Percentiles rank a stretch among this genome's conserved stretches.
Conservation (phyloP, 2,329 filamentous ascomycete species). For the Aspergillus sp. region DNA sequence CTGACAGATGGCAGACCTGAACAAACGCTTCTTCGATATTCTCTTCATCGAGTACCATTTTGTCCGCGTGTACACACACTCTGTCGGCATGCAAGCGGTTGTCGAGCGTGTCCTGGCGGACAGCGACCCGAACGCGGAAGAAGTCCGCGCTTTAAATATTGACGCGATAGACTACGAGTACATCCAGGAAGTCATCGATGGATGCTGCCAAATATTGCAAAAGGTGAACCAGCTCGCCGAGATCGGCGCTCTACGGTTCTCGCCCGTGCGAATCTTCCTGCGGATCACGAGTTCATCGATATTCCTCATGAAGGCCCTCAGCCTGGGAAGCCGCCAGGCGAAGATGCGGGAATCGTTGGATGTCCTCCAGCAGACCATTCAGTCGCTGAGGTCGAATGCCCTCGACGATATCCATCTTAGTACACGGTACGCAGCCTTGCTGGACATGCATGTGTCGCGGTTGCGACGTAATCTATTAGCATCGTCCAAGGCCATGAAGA, state of each 20-base stretch:
- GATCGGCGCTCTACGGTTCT: constrained; percentile 48
- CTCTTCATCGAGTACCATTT: constrained; percentile 55
- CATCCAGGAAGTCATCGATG: constrained; percentile 57
- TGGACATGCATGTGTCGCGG: constrained; percentile 47
- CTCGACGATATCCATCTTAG: constrained; percentile 54
- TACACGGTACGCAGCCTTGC: constrained; percentile 50
- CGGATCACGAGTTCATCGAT: constrained; percentile 57
- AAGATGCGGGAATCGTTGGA: constrained; percentile 51
- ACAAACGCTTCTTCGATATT: constrained; percentile 45
- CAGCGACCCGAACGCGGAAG: constrained; percentile 27
- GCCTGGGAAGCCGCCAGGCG: constrained; percentile 49
- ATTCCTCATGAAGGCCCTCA: constrained; percentile 53
- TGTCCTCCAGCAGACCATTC: constrained; percentile 49
- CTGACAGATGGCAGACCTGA: constrained; percentile 19
- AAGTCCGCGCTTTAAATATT: constrained; percentile 45
- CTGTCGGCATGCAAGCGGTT: constrained; percentile 56
- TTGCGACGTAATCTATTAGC: constrained; percentile 39
- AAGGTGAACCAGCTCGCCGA: constrained; percentile 51
- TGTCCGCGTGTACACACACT: constrained; percentile 44
- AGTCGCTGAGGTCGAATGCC: constrained; percentile 48
- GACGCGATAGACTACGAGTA: constrained; percentile 54
- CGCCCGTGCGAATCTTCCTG: constrained; percentile 54
- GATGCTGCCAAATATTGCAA: constrained; percentile 52
- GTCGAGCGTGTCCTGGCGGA: constrained; percentile 52
- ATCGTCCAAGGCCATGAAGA: constrained; percentile 30